A percentile compares a stretch with the other conserved stretches of the same genome.
These are phyloP conservation scores for Collybia sp. DNA, from an alignment of 768 basidiomycete genomes.

Conservation along the genomic window DNA sequence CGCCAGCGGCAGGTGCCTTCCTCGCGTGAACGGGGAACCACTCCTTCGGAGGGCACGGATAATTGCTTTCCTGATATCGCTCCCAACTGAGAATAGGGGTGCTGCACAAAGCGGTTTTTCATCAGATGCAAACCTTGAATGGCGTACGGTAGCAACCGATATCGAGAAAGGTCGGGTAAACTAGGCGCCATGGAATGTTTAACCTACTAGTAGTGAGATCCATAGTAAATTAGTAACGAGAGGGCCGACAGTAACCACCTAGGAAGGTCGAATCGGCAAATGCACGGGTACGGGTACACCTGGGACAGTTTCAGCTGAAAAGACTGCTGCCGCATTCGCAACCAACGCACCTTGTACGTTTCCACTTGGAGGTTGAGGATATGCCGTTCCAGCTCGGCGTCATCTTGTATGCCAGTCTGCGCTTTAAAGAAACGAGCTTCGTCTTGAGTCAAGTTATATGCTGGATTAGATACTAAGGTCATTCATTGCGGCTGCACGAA, in stretches of 20 bases:
- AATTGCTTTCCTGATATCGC: constrained; percentile 24
- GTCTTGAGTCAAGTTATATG: background rate
- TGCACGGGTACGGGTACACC: constrained; percentile 27
- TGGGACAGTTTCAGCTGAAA: constrained; percentile 2
- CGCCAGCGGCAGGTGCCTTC: too few species aligned
- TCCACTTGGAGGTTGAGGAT: constrained; percentile 8
- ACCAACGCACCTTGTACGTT: constrained; percentile 12
- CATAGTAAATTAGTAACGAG: background rate
- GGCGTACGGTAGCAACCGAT: constrained; percentile 28
- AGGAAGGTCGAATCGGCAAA: constrained; percentile 21
- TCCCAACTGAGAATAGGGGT: constrained; percentile 24
- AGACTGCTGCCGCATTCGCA: background rate
- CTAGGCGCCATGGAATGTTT: constrained; percentile 22
- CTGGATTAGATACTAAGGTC: too few species aligned
- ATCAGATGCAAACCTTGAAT: background rate
- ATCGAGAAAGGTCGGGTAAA: constrained; percentile 23
- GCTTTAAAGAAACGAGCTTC: constrained; percentile 12
- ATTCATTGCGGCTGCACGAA: too few species aligned
- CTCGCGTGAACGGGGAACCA: too few species aligned
- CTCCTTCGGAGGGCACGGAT: too few species aligned
- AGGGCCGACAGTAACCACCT: constrained; percentile 12
- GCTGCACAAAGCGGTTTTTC: background rate
- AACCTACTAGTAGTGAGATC: constrained; percentile 23
- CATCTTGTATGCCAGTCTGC: constrained; percentile 14
- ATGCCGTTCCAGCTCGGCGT: constrained; percentile 13